Base-by-base conservation (phyloP, 371 early-diverging fungal species). In the Apophysomyces sp. region DNA sequence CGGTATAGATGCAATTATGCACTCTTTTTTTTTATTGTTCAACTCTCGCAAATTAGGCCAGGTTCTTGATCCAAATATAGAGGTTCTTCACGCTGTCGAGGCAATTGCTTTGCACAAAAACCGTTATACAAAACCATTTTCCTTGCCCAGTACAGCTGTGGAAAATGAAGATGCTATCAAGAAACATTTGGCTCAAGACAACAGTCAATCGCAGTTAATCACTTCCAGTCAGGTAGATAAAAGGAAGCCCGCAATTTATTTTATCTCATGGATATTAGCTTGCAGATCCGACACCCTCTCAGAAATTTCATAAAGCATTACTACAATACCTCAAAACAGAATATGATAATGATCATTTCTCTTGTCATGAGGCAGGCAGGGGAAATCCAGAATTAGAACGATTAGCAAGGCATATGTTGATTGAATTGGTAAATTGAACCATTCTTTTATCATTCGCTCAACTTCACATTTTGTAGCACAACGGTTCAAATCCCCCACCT, bases 51-150 rank as follows among this genome's bases (percentile, higher is more conserved):
- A 37, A 37, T 13, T 29, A 59, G 60, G 15, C 24, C 28, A 51
- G 7, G 18, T 32, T 16, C 12, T 11, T 12, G 52, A 59, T 32
- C 60, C 60, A 4, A 59, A 59, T 31, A 8, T n/a, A 29, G 60
- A 59, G 26, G 52, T 59, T 13, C n/a, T n/a, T 24, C 60, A 59
- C 41, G 28, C 15, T 16, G 31, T 31, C 5, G 18, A 59, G 60
- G 60, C 52, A 2, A 51, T 51, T n/a, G 30, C 36, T 3, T 52
- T 41, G 27, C 28, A n/a, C 28, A 44, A 51, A 21, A 11, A 21
- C 8, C 31, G 28, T 4, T 59, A 59, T 32, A 26, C 16, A 15
- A 44, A 29, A 41, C 36, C 44, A 13, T 58, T 29, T 26, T n/a
- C 13, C 4, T 15, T 44, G 28, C 41, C 58, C 12, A 29, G 3